Evolutionary conservation across 495 filamentous ascomycete genomes (phyloP), one percentile per base, ranked within the genome.

Genomic region (Thozetella sp.): DNA sequence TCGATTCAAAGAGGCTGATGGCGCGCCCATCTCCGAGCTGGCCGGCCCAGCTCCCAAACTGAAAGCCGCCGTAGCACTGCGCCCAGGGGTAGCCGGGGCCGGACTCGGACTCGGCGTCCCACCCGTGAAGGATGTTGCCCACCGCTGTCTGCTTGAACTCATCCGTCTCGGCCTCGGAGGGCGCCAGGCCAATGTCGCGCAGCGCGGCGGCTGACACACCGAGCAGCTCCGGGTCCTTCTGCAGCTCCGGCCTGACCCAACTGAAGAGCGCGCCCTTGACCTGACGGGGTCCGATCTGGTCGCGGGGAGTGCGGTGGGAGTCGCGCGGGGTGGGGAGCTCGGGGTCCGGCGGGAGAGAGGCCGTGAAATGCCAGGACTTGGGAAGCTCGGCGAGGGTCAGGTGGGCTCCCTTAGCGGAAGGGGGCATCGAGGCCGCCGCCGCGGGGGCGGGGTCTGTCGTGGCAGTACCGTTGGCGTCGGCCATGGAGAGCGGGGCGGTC

Each of bases 11-110:
- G 0, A 99, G 80, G 51, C 91, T 93, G 63, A 99, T 97, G 25
- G 94, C 95, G 43, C 95, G 85, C 54, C 95, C 95, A 65, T 99
- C 95, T 57, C 95, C 95, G 11, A 99, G 86, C 72, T 99, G 95
- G 9, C 93, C 93, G 2, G 95, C 95, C 96, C 96, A 99, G 63
- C 86, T 83, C 34, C 92, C 92, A 69, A 91, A 91, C 64, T 91
- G 89, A 70, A 85, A 91, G 3, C 94, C 95, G 57, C 95, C 95
- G 74, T 99, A 99, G 70, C 93, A 97, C 74, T 97, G 93, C 30
- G 96, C 93, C 95, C 95, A 99, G 13, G 95, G 96, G 69, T 98
- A 97, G 34, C 94, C 86, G 3, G 87, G 89, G 24, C 82, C 76
- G 46, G 86, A 80, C 72, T 58, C 84, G 81, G 64, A 89, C 76